A percentile compares a stretch with the other conserved stretches of the same genome.
phyloP scores from a whole-genome alignment of 2,329 filamentous ascomycete genomes.

The Lasiodiplodia gonubiensis region DNA sequence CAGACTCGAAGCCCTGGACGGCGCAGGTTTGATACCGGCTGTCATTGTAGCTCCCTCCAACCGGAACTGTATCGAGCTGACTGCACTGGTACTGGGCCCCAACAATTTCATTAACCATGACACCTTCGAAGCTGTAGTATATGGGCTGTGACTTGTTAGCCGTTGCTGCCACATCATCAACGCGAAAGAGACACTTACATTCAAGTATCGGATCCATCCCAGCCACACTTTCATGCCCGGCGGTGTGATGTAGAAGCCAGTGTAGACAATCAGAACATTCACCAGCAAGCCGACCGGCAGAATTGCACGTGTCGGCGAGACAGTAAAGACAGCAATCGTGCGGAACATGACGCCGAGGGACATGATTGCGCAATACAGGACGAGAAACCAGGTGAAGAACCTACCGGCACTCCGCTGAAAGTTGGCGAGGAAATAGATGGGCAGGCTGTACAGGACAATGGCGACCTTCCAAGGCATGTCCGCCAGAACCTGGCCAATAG shows the following conservation, averaged over 20 bases:
- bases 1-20: not conserved
- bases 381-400: not conserved
- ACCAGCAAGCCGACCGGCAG: not conserved
- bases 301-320: not conserved
- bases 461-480: not conserved
- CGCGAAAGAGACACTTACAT: not conserved
- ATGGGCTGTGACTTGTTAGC: not conserved
- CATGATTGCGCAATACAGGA: not conserved
- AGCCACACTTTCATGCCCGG: not conserved
- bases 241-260: not conserved
- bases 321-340: not conserved
- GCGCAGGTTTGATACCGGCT: not conserved
- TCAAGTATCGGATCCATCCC: not conserved
- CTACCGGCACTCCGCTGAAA: not conserved
- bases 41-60: not conserved
- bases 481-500: not conserved
- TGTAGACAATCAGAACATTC: not conserved
- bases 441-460: not conserved
- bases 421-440: not conserved
- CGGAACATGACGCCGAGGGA: conserved; percentile 1
- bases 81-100: not conserved
- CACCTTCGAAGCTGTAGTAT: not conserved
- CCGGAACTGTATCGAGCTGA: not conserved
- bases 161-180: not conserved
- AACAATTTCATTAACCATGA: not conserved